Conservation (phyloP, 139 green algal species). For the Chlamydomonas sp. region DNA sequence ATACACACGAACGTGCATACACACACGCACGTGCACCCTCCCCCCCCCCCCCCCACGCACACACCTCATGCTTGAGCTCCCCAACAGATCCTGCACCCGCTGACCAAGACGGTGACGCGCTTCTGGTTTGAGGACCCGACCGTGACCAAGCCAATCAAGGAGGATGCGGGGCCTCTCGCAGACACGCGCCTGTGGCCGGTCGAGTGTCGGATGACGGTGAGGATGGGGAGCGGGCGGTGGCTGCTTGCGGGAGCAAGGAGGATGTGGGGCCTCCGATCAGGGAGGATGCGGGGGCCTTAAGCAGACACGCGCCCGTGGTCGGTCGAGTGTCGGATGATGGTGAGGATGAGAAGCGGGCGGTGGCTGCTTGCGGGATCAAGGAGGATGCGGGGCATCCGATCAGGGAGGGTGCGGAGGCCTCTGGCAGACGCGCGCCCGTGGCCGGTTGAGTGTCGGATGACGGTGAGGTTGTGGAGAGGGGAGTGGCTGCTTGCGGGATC, state of each 20-base stretch:
- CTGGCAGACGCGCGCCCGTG: slow-evolving; percentile 46
- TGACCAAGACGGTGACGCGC: slow-evolving; percentile 35
- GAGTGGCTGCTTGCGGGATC: background rate
- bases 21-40: no score
- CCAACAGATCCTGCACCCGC: slow-evolving; percentile 23
- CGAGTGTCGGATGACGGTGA: slow-evolving; percentile 75
- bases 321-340: slow-evolving; percentile 71
- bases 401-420: slow-evolving; percentile 38
- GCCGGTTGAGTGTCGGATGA: slow-evolving; percentile 73
- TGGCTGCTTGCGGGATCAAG: background rate
- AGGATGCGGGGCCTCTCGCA: slow-evolving; percentile 25
- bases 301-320: slow-evolving; percentile 56
- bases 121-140: slow-evolving; percentile 64
- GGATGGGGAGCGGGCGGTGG: slow-evolving; percentile 4
- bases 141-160: slow-evolving; percentile 45
- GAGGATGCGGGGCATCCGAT: no score
- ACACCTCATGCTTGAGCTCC: no score
- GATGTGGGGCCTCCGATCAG: no score
- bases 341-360: slow-evolving; percentile 27
- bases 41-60: no score
- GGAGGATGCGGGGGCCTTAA: slow-evolving; percentile 31
- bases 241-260: background rate
- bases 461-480: slow-evolving; percentile 37
- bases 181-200: slow-evolving; percentile 59
- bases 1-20: slow-evolving; percentile 5